Conservation (phyloP, 169 alveolate species). For the Babesia ovata region DNA sequence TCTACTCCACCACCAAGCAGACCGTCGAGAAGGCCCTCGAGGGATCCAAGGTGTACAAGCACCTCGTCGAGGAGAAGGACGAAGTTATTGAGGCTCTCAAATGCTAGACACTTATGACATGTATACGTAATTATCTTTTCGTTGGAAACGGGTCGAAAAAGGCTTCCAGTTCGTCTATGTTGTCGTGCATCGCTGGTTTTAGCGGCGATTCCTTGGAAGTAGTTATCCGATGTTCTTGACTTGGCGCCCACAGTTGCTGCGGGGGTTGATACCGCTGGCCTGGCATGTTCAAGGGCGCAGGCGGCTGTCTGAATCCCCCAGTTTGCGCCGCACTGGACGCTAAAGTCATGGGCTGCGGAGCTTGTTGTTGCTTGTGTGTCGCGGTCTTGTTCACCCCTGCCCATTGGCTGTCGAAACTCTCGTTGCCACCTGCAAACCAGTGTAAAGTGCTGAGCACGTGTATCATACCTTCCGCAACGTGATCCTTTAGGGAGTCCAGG, state of each 20-base stretch:
- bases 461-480: slow-evolving; percentile 23
- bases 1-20: slow-evolving; percentile 79
- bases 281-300: neutral
- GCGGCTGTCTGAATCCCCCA: neutral
- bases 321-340: neutral
- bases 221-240: neutral
- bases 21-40: slow-evolving; percentile 75
- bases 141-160: slow-evolving; percentile 42
- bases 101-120: slow-evolving; percentile 9
- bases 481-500: slow-evolving; percentile 51
- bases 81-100: slow-evolving; percentile 60
- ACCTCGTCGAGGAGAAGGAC: slow-evolving; percentile 75
- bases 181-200: neutral
- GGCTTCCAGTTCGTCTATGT: slow-evolving; percentile 17
- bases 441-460: neutral
- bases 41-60: slow-evolving; percentile 72
- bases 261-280: neutral
- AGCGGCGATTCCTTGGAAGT: neutral
- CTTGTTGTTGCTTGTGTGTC: neutral
- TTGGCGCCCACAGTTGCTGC: slow-evolving; percentile 3
- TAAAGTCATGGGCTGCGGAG: slow-evolving; percentile 1
- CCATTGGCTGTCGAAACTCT: neutral
- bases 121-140: slow-evolving; percentile 24
- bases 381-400: neutral
- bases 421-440: slow-evolving; percentile 1